phyloP scores from a whole-genome alignment of 768 basidiomycete species.

The Ephemerocybe angulata region DNA sequence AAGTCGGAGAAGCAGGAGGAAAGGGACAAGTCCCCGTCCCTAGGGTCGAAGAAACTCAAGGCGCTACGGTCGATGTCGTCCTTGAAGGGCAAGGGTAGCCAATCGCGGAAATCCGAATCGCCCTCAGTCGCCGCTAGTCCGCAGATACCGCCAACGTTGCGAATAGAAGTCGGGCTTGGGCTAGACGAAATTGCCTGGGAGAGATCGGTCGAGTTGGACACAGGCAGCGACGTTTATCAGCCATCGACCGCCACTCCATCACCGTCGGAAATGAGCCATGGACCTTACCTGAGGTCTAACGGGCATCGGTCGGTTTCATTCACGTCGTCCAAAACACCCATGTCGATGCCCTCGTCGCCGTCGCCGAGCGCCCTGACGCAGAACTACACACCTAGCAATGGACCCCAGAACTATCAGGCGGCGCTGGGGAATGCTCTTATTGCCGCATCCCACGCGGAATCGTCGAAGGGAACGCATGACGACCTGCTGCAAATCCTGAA shows the following conservation, averaged over 20 bases:
- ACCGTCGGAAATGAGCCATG: constrained; percentile 28
- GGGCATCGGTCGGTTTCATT: constrained; percentile 78
- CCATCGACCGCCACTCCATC: constrained; percentile 31
- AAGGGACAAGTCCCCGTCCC: constrained; percentile 28
- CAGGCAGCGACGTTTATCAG: constrained; percentile 8
- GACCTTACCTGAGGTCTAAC: constrained; percentile 38
- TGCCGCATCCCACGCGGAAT: constrained; percentile 93
- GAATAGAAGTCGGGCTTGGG: constrained; percentile 55
- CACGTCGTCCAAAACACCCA: constrained; percentile 43
- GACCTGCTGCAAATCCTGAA: constrained; percentile 92
- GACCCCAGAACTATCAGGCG: constrained; percentile 52
- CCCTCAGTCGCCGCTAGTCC: constrained; percentile 37
- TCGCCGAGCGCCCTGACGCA: constrained; percentile 42
- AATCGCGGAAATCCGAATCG: constrained; percentile 35
- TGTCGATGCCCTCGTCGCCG: constrained; percentile 49
- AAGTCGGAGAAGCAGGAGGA: constrained; percentile 20
- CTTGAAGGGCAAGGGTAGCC: constrained; percentile 51
- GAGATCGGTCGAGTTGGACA: constrained; percentile 22
- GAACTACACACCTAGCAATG: constrained; percentile 28
- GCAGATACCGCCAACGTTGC: constrained; percentile 48
- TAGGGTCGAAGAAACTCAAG: constrained; percentile 54
- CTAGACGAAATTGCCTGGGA: constrained; percentile 52
- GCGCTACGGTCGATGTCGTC: constrained; percentile 80
- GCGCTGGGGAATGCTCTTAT: constrained; percentile 86
- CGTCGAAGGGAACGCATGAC: constrained; percentile 83